These are phyloP conservation scores for Bauhinia variegata DNA, from an alignment of 306 rosid genomes.

Conservation along the genomic window DNA sequence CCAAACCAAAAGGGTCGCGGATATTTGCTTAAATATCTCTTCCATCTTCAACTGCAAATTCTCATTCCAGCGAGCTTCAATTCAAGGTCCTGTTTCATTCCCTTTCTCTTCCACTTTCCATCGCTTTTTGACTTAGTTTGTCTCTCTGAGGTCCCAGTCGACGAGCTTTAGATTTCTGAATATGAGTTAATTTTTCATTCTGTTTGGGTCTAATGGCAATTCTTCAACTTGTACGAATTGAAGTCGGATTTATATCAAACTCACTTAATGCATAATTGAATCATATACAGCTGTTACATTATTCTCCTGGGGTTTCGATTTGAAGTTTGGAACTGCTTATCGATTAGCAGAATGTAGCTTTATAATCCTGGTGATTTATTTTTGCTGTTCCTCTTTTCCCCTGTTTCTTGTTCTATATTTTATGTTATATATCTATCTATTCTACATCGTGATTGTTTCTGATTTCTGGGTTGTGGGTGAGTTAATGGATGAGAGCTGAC, in stretches of 20 bases:
- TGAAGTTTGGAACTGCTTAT: not conserved
- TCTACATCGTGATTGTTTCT: not conserved
- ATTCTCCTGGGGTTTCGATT: not conserved
- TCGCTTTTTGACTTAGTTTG: not conserved
- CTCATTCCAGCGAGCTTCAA: not conserved
- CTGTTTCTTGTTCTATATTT: not conserved
- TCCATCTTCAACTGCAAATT: slow-evolving; percentile 1
- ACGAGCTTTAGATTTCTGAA: not conserved
- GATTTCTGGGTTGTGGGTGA: not conserved
- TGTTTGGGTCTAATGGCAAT: not conserved
- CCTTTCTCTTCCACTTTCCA: not conserved
- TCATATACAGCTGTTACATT: not conserved
- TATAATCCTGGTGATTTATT: not conserved
- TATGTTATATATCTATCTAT: no score
- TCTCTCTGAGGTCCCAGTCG: slow-evolving; percentile 20
- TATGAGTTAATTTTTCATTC: no score
- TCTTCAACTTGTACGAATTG: not conserved
- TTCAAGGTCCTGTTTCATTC: slow-evolving; percentile 25
- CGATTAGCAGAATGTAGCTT: not conserved
- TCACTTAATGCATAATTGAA: not conserved
- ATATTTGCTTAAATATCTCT: slow-evolving; percentile 4
- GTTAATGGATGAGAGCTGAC: slow-evolving; percentile 9
- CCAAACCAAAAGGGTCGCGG: slow-evolving; percentile 1
- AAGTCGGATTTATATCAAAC: not conserved
- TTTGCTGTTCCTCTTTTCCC: not conserved